Percentiles rank a stretch among this genome's conserved stretches.
phyloP scores from a whole-genome alignment of 805 yeast genomes.

The Cyberlindnera nakhonratchasimensis region DNA sequence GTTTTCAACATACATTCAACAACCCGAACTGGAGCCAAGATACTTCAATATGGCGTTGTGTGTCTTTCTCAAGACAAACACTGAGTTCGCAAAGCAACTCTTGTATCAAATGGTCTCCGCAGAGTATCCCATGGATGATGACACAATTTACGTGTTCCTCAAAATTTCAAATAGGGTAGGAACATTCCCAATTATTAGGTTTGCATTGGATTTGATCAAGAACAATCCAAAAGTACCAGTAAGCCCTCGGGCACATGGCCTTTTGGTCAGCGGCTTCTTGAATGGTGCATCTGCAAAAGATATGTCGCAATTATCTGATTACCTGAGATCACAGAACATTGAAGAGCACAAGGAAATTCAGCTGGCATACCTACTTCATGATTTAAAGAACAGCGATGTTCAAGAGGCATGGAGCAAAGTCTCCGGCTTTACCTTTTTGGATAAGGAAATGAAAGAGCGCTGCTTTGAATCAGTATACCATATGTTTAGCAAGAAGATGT shows the following conservation, averaged over 20 bases:
- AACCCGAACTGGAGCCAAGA: slow-evolving; percentile 7
- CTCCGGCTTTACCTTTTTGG: background rate
- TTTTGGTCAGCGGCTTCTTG: slow-evolving; percentile 11
- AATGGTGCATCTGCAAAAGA: slow-evolving; percentile 12
- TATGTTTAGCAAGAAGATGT: slow-evolving; percentile 9
- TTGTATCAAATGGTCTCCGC: slow-evolving; percentile 27
- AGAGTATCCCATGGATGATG: slow-evolving; percentile 24
- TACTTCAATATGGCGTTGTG: slow-evolving; percentile 24
- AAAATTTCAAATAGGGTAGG: slow-evolving; percentile 18
- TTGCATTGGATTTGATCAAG: slow-evolving; percentile 22
- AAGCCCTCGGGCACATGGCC: slow-evolving; percentile 17
- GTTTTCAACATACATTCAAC: slow-evolving; percentile 21
- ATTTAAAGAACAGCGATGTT: slow-evolving; percentile 3
- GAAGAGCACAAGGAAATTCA: slow-evolving; percentile 7
- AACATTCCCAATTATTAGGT: slow-evolving; percentile 19
- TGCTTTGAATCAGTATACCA: slow-evolving; percentile 14
- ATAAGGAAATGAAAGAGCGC: slow-evolving; percentile 6
- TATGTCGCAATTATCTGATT: slow-evolving; percentile 7
- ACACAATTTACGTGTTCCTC: slow-evolving; percentile 21
- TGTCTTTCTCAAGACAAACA: slow-evolving; percentile 20
- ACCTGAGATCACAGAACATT: slow-evolving; percentile 1
- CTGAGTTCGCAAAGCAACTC: slow-evolving; percentile 28
- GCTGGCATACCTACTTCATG: slow-evolving; percentile 11
- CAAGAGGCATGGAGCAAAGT: slow-evolving; percentile 7
- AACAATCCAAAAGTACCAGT: slow-evolving; percentile 23